Percentiles rank a stretch among this genome's conserved stretches.
Evolutionary conservation across 202 grass and related monocot genomes (phyloP).

Genomic region (Carex sylvatica): DNA sequence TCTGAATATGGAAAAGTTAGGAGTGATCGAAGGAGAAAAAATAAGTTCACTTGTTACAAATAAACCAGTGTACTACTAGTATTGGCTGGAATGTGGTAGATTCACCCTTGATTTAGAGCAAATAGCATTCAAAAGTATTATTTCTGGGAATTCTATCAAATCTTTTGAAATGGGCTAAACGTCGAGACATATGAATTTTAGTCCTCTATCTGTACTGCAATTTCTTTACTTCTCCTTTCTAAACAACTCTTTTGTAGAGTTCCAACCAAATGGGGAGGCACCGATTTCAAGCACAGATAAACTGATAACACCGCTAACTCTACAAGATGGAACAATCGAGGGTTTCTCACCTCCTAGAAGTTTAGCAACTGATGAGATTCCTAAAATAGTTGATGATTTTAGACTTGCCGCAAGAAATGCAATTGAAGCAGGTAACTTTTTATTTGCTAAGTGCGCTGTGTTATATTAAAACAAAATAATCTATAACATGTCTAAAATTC

Average conservation of each 20-base stretch:
- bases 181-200: background rate
- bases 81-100: background rate
- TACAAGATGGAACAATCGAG: slow-evolving; percentile 3
- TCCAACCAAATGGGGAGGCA: slow-evolving; percentile 19
- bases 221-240: background rate
- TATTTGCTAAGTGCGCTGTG: background rate
- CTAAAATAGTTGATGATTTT: slow-evolving; percentile 42
- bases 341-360: slow-evolving; percentile 32
- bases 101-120: background rate
- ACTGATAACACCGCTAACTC: slow-evolving; percentile 1
- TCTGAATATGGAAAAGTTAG: background rate
- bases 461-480: background rate
- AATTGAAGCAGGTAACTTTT: slow-evolving; percentile 60
- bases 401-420: slow-evolving; percentile 86
- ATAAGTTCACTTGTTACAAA: background rate
- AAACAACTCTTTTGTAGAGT: slow-evolving; percentile 1
- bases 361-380: slow-evolving; percentile 26
- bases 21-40: background rate
- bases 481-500: background rate
- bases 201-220: background rate
- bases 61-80: background rate
- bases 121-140: background rate
- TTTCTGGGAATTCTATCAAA: background rate
- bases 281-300: slow-evolving; percentile 37
- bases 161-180: background rate